Conservation (phyloP, 2,329 filamentous ascomycete genomes). For the Paraphaeosphaeria minitans region DNA sequence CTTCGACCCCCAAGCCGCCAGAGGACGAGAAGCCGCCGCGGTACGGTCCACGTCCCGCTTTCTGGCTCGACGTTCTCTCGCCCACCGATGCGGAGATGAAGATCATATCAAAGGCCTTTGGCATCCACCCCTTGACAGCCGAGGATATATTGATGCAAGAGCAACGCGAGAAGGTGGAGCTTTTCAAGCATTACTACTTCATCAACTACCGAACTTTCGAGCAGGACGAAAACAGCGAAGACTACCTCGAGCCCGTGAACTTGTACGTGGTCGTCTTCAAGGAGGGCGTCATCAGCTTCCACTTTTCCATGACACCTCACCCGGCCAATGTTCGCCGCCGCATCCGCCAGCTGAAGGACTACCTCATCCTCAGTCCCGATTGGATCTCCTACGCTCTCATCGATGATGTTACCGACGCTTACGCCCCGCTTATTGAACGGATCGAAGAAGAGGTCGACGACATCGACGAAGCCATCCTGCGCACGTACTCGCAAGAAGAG, state of each 20-base stretch:
- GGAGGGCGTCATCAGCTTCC: slow-evolving; percentile 93
- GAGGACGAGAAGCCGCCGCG: slow-evolving; percentile 46
- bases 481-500: slow-evolving; percentile 69
- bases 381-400: slow-evolving; percentile 99
- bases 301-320: slow-evolving; percentile 95
- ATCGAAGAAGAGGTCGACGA: slow-evolving; percentile 98
- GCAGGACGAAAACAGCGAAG: slow-evolving; percentile 85
- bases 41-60: slow-evolving; percentile 82
- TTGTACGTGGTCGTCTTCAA: slow-evolving; percentile 98
- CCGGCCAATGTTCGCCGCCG: slow-evolving; percentile 93
- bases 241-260: slow-evolving; percentile 93
- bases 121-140: slow-evolving; percentile 91
- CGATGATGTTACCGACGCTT: slow-evolving; percentile 97
- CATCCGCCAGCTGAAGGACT: slow-evolving; percentile 92
- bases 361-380: slow-evolving; percentile 88
- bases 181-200: slow-evolving; percentile 98
- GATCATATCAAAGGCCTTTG: slow-evolving; percentile 86
- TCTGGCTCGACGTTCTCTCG: slow-evolving; percentile 92
- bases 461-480: slow-evolving; percentile 89
- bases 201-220: slow-evolving; percentile 98
- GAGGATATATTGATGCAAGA: slow-evolving; percentile 99
- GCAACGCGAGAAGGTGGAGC: slow-evolving; percentile 94
- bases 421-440: slow-evolving; percentile 85
- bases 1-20: slow-evolving; percentile 27
- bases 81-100: slow-evolving; percentile 97